A percentile compares a stretch with the other conserved stretches of the same genome.
Conservation (phyloP, 305 asterid species). For the Fraxinus latifolia region DNA sequence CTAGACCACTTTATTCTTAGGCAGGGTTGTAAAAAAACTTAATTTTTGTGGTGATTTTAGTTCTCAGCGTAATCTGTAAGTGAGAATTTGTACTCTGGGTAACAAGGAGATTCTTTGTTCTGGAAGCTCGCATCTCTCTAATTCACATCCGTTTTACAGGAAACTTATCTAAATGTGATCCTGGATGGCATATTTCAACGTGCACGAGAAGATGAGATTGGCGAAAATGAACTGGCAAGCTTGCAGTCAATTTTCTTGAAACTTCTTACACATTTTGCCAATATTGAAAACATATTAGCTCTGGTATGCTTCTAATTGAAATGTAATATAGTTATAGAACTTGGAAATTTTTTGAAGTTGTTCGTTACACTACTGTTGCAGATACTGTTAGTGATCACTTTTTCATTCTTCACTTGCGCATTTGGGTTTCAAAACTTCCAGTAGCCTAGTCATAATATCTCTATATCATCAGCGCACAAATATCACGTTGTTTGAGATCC, state of each 20-base stretch:
- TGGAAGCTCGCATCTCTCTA: slow-evolving; percentile 16
- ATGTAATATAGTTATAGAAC: neutral
- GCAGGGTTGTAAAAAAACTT: neutral
- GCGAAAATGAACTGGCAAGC: slow-evolving; percentile 51
- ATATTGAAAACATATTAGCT: slow-evolving; percentile 48
- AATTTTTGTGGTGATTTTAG: neutral
- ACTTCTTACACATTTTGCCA: slow-evolving; percentile 51
- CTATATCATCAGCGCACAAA: neutral
- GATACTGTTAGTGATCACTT: neutral
- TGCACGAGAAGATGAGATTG: slow-evolving; percentile 39
- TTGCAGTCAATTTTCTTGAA: slow-evolving; percentile 69
- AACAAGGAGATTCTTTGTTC: slow-evolving; percentile 16
- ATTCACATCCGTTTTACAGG: slow-evolving; percentile 43
- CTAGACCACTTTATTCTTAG: slow-evolving; percentile 6
- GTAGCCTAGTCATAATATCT: slow-evolving; percentile 5
- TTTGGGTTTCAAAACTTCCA: neutral
- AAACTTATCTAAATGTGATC: slow-evolving; percentile 38
- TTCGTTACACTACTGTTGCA: slow-evolving; percentile 2
- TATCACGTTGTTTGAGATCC: slow-evolving; percentile 21
- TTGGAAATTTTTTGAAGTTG: slow-evolving; percentile 9
- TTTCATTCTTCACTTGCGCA: neutral
- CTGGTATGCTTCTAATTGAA: slow-evolving; percentile 52
- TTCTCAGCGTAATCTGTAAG: slow-evolving; percentile 7
- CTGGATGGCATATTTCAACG: slow-evolving; percentile 65
- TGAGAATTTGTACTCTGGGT: slow-evolving; percentile 16